Conservation (phyloP, 495 filamentous ascomycete genomes). For the Penicillium pulvis region DNA sequence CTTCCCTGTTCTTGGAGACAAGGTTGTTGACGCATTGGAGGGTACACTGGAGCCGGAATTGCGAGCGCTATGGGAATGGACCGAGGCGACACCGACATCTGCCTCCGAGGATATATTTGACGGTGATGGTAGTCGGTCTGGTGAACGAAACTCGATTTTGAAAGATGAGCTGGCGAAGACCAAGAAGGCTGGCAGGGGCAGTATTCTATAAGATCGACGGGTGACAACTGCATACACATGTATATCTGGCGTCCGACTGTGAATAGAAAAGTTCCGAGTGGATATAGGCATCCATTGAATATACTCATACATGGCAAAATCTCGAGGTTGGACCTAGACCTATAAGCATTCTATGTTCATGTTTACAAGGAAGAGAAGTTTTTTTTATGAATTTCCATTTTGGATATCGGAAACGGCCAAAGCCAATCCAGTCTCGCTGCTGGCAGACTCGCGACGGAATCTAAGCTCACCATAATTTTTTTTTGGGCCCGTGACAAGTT, state of each 20-base stretch:
- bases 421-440: constrained; percentile 10
- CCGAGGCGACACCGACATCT: constrained; percentile 26
- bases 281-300: not conserved
- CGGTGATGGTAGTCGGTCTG: constrained; percentile 54
- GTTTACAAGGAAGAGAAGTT: constrained; percentile 17
- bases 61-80: constrained; percentile 70
- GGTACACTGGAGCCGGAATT: constrained; percentile 59
- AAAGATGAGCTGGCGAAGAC: constrained; percentile 46
- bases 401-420: constrained; percentile 27
- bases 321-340: no score
- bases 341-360: no score
- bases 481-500: constrained; percentile 31
- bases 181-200: constrained; percentile 27
- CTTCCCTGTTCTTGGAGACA: constrained; percentile 79
- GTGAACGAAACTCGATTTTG: constrained; percentile 32
- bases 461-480: constrained; percentile 24
- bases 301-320: not conserved
- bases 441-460: constrained; percentile 18
- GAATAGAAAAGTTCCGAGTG: not conserved
- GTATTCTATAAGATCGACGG: constrained; percentile 24
- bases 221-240: not conserved
- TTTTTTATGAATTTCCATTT: constrained; percentile 16
- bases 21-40: constrained; percentile 69
- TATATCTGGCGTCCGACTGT: not conserved
- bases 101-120: constrained; percentile 35